These are phyloP conservation scores for Colletotrichum simmondsii DNA, from an alignment of 2,329 filamentous ascomycete genomes.

Conservation along the genomic window DNA sequence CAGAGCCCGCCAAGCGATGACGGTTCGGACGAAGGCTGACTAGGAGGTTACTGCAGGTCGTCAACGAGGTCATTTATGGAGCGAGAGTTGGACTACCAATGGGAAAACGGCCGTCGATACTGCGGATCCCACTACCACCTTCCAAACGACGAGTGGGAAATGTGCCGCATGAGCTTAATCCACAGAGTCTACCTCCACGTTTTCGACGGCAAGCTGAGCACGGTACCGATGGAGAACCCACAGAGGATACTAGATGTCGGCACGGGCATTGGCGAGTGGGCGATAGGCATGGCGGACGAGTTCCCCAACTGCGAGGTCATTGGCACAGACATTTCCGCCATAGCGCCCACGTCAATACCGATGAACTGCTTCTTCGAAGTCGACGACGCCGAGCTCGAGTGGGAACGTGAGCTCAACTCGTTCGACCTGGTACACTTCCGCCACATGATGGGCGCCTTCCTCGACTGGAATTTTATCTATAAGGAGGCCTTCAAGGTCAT, in stretches of 20 bases:
- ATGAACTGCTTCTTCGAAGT: conserved; percentile 70
- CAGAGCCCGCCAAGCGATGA: not conserved
- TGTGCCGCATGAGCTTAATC: conserved; percentile 69
- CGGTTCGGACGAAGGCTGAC: conserved; percentile 36
- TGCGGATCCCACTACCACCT: conserved; percentile 69
- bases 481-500: conserved; percentile 62
- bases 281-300: conserved; percentile 63
- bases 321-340: conserved; percentile 69
- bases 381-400: conserved; percentile 68
- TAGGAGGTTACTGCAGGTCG: conserved; percentile 42
- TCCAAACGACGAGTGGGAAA: conserved; percentile 74
- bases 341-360: conserved; percentile 66
- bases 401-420: conserved; percentile 62
- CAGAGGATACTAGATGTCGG: conserved; percentile 65
- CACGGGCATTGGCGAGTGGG: conserved; percentile 66
- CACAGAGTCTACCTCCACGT: conserved; percentile 71
- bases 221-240: conserved; percentile 53
- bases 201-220: conserved; percentile 56
- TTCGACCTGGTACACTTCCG: conserved; percentile 69
- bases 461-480: conserved; percentile 66
- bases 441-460: conserved; percentile 65
- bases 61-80: conserved; percentile 62
- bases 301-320: conserved; percentile 66
- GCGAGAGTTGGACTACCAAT: conserved; percentile 64
- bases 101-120: conserved; percentile 72